Evolutionary conservation across 345 rosid genomes (phyloP), one percentile per base, ranked within the genome.

Genomic region (Trapa bicornis): DNA sequence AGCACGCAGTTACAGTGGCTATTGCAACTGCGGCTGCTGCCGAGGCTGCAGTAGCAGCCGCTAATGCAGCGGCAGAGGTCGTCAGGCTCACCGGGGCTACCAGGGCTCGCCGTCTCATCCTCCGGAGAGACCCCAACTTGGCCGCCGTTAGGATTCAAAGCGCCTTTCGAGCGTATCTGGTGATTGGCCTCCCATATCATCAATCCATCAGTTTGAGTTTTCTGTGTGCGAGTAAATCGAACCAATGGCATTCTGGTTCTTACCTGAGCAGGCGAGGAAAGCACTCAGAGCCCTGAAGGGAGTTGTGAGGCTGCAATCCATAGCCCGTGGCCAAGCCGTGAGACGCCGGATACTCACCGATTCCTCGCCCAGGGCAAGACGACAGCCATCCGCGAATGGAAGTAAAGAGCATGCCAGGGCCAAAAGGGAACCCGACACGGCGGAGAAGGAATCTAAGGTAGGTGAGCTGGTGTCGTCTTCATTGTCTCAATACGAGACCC

Each of bases 1-100:
- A 81, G 58, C 87, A 85, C 72, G 91, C 98, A 8, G 64, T 92
- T 72, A 83, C 80, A 58, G 98, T 89, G 47, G 98, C 98, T 58
- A 75, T 86, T n/a, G 93, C 93, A 16, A 92, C 98, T 0, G 93
- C 90, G 0, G 96, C 87, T 7, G 96, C 96, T 37, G 98, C 96
- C 1, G 87, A 92, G 77, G 98, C 96, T 1, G 96, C 96, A 0
- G 85, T 92, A 70, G 91, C 89, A 42, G 91, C 98, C 1, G 98
- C 96, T n/a, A 81, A 79, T 8, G 96, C 96, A 0, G 98, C 98
- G 0, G 96, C 96, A n/a, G 96, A 89, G 78, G 88, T 89, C 71
- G 98, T 92, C 48, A 77, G 87, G 17, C 85, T 89, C 65, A 82
- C 91, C 0, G 77, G 73, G 16, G 69, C 78, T 60, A 80, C 88